phyloP scores from a whole-genome alignment of 441 rosid species.

The Caryocar brasiliense region DNA sequence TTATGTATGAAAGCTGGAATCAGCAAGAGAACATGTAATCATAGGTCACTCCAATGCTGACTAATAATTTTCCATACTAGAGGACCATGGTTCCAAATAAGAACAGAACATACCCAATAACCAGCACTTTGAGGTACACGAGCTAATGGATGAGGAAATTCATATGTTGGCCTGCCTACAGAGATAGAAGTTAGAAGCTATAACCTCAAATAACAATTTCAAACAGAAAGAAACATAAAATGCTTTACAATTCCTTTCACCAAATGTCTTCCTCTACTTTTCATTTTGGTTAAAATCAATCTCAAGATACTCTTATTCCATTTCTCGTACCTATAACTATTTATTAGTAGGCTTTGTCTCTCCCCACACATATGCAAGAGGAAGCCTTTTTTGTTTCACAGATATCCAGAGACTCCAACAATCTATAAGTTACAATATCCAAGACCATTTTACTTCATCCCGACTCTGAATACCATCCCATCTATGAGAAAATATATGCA shows the following conservation, averaged over 20 bases:
- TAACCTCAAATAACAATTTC: slow-evolving; percentile 11
- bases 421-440: too few species aligned
- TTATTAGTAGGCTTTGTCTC: too few species aligned
- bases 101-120: slow-evolving; percentile 65
- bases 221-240: not conserved
- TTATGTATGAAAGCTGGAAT: slow-evolving; percentile 74
- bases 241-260: too few species aligned
- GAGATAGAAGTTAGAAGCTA: slow-evolving; percentile 45
- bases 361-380: not conserved
- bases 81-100: too few species aligned
- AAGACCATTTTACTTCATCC: too few species aligned
- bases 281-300: not conserved
- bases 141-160: slow-evolving; percentile 93
- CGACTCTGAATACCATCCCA: too few species aligned
- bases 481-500: too few species aligned
- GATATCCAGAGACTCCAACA: too few species aligned
- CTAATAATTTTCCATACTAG: too few species aligned
- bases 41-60: too few species aligned
- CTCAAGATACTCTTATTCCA: not conserved
- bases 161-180: slow-evolving; percentile 98
- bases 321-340: too few species aligned
- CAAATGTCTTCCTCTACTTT: not conserved
- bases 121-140: slow-evolving; percentile 96
- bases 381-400: too few species aligned
- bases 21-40: slow-evolving; percentile 18